Evolutionary conservation across 2,329 filamentous ascomycete species (phyloP).

Genomic region (Ophiostoma tasmaniense): DNA sequence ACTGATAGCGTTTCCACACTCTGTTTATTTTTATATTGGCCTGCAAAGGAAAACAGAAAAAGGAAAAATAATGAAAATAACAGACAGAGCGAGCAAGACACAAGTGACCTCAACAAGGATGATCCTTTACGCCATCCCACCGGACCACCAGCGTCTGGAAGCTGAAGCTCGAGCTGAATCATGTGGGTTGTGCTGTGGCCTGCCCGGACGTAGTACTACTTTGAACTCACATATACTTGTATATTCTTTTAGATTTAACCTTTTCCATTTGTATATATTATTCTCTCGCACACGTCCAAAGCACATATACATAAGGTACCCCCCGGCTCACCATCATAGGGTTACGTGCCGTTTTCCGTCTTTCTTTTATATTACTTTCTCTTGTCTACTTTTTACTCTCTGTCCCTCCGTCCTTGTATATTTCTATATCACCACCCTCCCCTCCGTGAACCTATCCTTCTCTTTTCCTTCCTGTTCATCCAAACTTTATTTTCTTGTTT

Average conservation of each 20-base stretch:
- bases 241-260: background rate
- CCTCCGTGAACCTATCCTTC: background rate
- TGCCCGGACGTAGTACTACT: background rate
- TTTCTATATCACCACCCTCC: background rate
- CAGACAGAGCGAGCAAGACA: background rate
- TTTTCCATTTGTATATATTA: background rate
- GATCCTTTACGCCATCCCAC: background rate
- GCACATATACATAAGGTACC: background rate
- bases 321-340: background rate
- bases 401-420: background rate
- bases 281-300: background rate
- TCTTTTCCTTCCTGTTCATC: background rate
- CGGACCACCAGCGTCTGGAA: background rate
- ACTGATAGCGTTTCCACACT: background rate
- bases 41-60: background rate
- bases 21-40: background rate
- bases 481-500: background rate
- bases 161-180: background rate
- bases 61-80: background rate
- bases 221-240: background rate
- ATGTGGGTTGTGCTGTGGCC: background rate
- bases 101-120: background rate
- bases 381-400: background rate
- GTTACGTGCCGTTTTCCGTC: background rate
- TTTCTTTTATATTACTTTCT: background rate